Conservation (phyloP, 768 basidiomycete species). For the Mycena vulgaris region DNA sequence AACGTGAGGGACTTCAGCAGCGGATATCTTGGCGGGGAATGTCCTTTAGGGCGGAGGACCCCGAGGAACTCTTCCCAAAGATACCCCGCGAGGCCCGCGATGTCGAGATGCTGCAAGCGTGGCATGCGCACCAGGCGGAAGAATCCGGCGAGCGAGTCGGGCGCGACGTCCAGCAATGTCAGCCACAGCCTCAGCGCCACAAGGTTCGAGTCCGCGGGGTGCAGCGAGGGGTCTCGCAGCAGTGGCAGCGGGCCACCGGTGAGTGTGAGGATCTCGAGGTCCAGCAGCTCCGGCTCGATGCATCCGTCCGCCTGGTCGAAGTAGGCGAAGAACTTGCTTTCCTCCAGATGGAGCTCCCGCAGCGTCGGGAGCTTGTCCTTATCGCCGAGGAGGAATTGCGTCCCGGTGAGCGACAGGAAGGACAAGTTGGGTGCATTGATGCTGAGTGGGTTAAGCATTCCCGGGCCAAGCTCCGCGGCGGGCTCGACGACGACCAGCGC, state of each 20-base stretch:
- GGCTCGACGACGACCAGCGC: background rate
- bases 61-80: background rate
- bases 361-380: background rate
- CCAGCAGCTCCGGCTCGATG: background rate
- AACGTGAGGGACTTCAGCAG: background rate
- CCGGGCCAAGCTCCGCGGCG: background rate
- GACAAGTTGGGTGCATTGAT: background rate
- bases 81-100: background rate
- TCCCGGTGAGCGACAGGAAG: background rate
- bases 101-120: background rate
- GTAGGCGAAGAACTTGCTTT: background rate
- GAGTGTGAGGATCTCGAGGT: background rate
- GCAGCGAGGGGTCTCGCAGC: background rate
- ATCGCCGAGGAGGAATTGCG: too few relatives aligned
- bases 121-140: constrained; percentile 6
- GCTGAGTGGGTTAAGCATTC: background rate
- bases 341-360: background rate
- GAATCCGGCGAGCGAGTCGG: background rate
- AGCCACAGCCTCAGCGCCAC: background rate
- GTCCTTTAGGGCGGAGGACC: background rate
- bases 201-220: background rate
- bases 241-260: background rate
- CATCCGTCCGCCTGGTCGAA: background rate
- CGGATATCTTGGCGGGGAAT: background rate
- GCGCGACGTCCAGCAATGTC: background rate